Evolutionary conservation across 352 stramenopile genomes (phyloP).

Genomic region (Pythium insidiosum): DNA sequence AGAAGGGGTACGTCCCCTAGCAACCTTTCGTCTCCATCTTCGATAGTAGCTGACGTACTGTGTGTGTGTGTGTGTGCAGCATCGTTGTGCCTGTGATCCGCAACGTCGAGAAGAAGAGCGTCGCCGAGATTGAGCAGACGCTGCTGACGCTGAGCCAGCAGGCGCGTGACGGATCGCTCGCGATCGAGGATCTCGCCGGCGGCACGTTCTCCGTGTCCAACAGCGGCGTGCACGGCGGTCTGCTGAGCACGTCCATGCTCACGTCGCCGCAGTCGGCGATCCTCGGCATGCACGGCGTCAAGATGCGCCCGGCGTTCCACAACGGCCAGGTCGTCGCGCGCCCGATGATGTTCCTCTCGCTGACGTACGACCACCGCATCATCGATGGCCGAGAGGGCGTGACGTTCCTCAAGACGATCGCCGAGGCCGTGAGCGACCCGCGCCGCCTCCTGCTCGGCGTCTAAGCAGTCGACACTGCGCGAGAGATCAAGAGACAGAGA

Average conservation of each 20-base stretch:
- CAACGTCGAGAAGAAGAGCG: conserved; percentile 95
- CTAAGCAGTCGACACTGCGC: conserved; percentile 24
- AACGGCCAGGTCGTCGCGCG: conserved; percentile 92
- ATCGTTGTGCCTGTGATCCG: conserved; percentile 98
- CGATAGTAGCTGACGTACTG: no score
- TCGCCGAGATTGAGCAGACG: conserved; percentile 95
- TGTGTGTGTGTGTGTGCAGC: conserved; percentile 32
- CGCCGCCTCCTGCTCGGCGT: conserved; percentile 86
- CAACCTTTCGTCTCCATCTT: no score
- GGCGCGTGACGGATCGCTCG: conserved; percentile 53
- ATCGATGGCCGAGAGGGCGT: conserved; percentile 99
- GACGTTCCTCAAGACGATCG: conserved; percentile 98
- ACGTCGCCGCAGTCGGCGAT: conserved; percentile 97
- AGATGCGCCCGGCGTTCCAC: conserved; percentile 92
- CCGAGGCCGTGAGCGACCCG: conserved; percentile 96
- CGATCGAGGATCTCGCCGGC: conserved; percentile 92
- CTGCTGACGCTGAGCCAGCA: conserved; percentile 88
- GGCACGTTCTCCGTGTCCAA: conserved; percentile 99
- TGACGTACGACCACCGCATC: conserved; percentile 99
- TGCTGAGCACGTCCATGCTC: conserved; percentile 99
- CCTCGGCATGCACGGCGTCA: conserved; percentile 97
- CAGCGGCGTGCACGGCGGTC: conserved; percentile 93
- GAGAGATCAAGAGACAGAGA: no score
- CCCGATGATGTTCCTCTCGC: conserved; percentile 99
- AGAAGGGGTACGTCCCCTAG: conserved; percentile 76